Percentiles rank a stretch among this genome's conserved stretches.
Evolutionary conservation across 2,329 filamentous ascomycete genomes (phyloP).

Genomic region (Penicillium sp.): DNA sequence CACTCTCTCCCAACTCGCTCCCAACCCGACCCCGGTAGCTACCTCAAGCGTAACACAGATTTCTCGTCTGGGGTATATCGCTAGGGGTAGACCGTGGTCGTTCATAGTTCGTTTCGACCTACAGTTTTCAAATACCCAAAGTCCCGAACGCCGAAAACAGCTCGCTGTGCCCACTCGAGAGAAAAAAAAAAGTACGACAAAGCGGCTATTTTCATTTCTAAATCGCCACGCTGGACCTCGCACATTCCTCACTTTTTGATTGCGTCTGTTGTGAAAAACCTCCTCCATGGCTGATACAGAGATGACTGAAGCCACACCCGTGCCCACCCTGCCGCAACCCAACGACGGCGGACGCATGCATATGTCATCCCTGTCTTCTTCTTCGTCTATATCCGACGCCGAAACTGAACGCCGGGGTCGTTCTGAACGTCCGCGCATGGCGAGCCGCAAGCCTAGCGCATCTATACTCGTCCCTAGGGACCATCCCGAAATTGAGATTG

Average conservation of each 20-base stretch:
- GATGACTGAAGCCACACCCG: constrained; percentile 43
- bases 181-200: background rate
- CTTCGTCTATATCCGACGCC: constrained; percentile 54
- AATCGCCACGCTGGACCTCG: constrained; percentile 28
- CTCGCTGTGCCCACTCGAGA: background rate
- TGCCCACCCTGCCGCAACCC: constrained; percentile 45
- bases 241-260: constrained; percentile 17
- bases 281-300: constrained; percentile 41
- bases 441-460: constrained; percentile 76
- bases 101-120: constrained; percentile 20
- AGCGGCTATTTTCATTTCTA: background rate
- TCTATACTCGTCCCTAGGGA: constrained; percentile 82
- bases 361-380: constrained; percentile 49
- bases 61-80: constrained; percentile 41
- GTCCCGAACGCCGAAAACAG: constrained; percentile 1
- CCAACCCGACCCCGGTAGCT: constrained; percentile 34
- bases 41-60: constrained; percentile 45
- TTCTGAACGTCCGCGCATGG: constrained; percentile 67
- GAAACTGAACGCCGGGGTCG: constrained; percentile 49
- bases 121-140: background rate
- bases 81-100: constrained; percentile 41
- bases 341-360: constrained; percentile 44
- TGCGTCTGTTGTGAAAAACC: constrained; percentile 24
- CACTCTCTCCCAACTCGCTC: constrained; percentile 16
- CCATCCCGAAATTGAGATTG: constrained; percentile 71